Evolutionary conservation across 257 asterid species (phyloP).

Genomic region (Cruciata laevipes): DNA sequence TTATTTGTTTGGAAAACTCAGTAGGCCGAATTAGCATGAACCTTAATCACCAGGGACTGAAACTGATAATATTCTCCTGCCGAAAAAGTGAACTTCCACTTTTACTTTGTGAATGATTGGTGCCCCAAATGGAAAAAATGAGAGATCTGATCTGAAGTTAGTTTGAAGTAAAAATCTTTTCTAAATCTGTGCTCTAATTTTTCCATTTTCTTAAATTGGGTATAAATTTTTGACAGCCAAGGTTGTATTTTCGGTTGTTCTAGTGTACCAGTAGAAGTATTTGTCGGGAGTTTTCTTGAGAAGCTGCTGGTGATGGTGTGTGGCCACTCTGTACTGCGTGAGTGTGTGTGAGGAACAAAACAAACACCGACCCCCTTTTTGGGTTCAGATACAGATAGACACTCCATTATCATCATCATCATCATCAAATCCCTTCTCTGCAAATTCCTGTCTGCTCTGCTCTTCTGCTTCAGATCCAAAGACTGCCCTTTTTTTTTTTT

Average conservation of each 20-base stretch:
- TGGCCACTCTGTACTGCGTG: constrained; percentile 15
- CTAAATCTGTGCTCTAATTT: not conserved
- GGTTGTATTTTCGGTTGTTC: not conserved
- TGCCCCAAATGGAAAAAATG: not conserved
- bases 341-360: constrained; percentile 11
- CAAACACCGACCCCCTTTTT: constrained; percentile 6
- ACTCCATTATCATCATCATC: constrained; percentile 1
- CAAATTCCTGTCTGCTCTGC: constrained; percentile 5
- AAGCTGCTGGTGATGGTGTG: constrained; percentile 2
- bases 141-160: not conserved
- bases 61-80: not conserved
- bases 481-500: not conserved
- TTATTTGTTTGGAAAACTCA: not conserved
- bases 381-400: constrained; percentile 8
- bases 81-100: not conserved
- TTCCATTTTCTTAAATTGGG: not conserved
- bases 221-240: no score
- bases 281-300: not conserved
- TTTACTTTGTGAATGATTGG: not conserved
- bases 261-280: constrained; percentile 1
- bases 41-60: not conserved
- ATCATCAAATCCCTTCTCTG: constrained; percentile 5
- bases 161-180: constrained; percentile 5
- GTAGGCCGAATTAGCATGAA: not conserved
- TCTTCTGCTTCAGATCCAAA: constrained; percentile 3